Evolutionary conservation across 2,329 filamentous ascomycete species (phyloP).

Genomic region (Nigrograna mackinnonii): DNA sequence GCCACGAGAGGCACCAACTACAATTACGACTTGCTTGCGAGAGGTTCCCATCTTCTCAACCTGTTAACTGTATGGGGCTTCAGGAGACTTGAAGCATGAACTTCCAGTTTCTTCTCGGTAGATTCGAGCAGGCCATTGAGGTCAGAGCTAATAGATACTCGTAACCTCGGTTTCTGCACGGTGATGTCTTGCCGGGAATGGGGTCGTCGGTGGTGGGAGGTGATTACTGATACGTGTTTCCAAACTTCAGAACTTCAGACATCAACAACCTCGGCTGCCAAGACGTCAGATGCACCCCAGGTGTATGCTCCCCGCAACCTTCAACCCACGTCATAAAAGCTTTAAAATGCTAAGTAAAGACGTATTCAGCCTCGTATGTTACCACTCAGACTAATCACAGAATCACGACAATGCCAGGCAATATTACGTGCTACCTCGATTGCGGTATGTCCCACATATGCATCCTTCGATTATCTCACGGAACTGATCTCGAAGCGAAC

Average conservation of each 20-base stretch:
- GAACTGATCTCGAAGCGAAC: no score
- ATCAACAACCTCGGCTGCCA: constrained; percentile 32
- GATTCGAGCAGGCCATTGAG: no score
- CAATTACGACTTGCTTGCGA: constrained; percentile 63
- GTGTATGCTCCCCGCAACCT: constrained; percentile 3
- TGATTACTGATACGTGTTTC: no score
- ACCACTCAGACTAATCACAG: constrained; percentile 1
- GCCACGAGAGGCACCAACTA: constrained; percentile 77
- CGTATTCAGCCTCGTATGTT: neutral
- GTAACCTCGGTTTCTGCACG: no score
- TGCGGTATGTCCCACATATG: constrained; percentile 55
- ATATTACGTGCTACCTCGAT: constrained; percentile 70
- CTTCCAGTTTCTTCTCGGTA: no score
- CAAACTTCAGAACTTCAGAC: no score
- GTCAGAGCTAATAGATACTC: no score
- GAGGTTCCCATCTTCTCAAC: constrained; percentile 13
- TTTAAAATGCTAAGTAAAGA: neutral
- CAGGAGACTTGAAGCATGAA: no score
- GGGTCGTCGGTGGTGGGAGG: no score
- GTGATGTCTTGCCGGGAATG: no score
- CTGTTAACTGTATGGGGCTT: no score
- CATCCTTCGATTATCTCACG: neutral
- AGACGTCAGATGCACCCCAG: constrained; percentile 8
- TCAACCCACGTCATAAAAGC: neutral
- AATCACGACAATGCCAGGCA: constrained; percentile 55